Percentiles rank a stretch among this genome's conserved stretches.
Conservation (phyloP, 1,284 basidiomycete species). For the Amylostereum areolatum region DNA sequence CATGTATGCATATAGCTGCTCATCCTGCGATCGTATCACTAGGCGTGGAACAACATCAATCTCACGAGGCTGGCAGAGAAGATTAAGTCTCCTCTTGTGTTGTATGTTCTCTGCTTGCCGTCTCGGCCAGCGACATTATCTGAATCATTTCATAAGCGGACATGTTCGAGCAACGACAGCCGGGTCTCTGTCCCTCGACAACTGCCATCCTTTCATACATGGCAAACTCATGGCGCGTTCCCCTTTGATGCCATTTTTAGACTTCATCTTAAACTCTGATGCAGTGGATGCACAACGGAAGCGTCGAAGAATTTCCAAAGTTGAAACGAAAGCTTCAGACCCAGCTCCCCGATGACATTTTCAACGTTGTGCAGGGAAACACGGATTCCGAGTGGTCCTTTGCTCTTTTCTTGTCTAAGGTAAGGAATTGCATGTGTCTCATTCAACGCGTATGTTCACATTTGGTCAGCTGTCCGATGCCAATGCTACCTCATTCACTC, state of each 20-base stretch:
- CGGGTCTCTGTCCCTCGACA: slow-evolving; percentile 83
- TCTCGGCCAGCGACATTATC: background rate
- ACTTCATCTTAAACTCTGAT: slow-evolving; percentile 3
- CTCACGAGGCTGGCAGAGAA: slow-evolving; percentile 88
- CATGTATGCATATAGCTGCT: background rate
- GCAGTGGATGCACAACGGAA: slow-evolving; percentile 95
- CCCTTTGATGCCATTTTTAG: background rate
- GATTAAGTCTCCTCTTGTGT: slow-evolving; percentile 89
- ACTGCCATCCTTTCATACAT: slow-evolving; percentile 89
- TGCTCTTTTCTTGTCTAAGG: slow-evolving; percentile 85
- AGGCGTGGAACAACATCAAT: slow-evolving; percentile 96
- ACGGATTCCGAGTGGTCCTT: slow-evolving; percentile 99
- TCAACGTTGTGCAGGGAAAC: slow-evolving; percentile 82
- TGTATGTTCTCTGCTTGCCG: slow-evolving; percentile 44
- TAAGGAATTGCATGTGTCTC: slow-evolving; percentile 19
- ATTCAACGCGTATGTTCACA: slow-evolving; percentile 3
- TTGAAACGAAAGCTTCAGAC: slow-evolving; percentile 81
- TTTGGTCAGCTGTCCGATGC: slow-evolving; percentile 68
- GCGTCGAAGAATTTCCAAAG: slow-evolving; percentile 73
- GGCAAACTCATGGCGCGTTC: slow-evolving; percentile 78
- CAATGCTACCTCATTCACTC: slow-evolving; percentile 63
- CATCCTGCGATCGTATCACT: background rate
- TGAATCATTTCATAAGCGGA: slow-evolving; percentile 41
- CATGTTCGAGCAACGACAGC: slow-evolving; percentile 90
- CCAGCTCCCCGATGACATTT: slow-evolving; percentile 75